phyloP scores from a whole-genome alignment of 2,329 filamentous ascomycete genomes.

The Ophiostoma perfectum region DNA sequence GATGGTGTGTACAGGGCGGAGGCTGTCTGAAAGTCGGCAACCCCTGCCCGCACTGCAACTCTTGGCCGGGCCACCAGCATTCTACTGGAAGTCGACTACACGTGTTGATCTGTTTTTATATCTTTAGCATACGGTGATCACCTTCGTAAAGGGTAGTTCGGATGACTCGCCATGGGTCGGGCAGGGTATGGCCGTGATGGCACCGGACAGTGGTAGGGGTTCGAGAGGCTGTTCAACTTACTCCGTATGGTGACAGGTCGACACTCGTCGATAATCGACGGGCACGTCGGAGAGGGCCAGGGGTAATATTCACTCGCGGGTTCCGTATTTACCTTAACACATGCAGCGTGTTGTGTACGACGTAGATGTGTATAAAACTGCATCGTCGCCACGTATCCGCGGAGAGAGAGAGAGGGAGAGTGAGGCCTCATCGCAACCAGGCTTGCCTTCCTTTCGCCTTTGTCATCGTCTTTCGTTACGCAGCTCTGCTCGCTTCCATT shows the following conservation, averaged over 20 bases:
- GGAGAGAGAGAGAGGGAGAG: neutral
- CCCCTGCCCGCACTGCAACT: neutral
- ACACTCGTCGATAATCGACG: neutral
- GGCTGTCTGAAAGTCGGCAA: neutral
- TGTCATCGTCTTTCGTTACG: neutral
- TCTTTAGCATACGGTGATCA: neutral
- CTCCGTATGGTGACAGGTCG: too few species aligned
- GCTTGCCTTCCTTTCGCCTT: conserved; percentile 1
- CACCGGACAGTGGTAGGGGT: too few species aligned
- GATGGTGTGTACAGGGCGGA: neutral
- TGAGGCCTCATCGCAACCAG: neutral
- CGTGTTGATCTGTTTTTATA: neutral
- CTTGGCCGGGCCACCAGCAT: neutral
- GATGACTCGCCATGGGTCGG: neutral
- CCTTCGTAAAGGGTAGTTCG: neutral
- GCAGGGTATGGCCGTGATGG: neutral
- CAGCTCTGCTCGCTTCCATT: conserved; percentile 8
- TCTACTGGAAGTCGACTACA: neutral
- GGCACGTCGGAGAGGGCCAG: neutral
- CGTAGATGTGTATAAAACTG: conserved; percentile 4
- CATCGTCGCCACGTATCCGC: neutral
- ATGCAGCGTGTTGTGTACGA: neutral
- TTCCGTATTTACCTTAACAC: too few species aligned
- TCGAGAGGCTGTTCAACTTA: too few species aligned
- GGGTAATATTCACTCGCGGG: too few species aligned